Base-by-base conservation (phyloP, 2,329 filamentous ascomycete species). In the Sphaerulina musiva region DNA sequence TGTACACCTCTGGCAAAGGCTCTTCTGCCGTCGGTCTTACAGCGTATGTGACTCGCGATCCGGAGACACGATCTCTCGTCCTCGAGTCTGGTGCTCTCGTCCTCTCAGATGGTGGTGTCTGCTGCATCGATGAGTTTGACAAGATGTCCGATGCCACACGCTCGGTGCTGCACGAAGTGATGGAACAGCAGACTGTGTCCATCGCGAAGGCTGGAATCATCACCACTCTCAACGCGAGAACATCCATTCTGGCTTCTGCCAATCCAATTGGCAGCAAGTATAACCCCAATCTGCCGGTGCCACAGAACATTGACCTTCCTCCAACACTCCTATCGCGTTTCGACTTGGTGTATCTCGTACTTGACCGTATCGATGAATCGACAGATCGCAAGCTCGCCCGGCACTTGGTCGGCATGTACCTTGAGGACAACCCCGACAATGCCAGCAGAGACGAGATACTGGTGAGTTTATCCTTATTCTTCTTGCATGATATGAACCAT, bases 201-300 rank as follows among this genome's bases (percentile, higher is more conserved):
- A 87, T 89, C 62, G 85, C 85, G 26, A 89, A 89, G 70, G 85
- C 85, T 2, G 85, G 85, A 57, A 88, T 89, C 68, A 89, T 88
- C 66, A 88, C 85, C 1, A 98, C 93, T 0, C 77, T 98, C 57
- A 98, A 98, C 68, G 93, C 93, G 26, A 81, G 93, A 67, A 97
- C 93, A 1, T 95, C 88, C 60, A 96, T 98, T 67, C 82, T 98
- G 31, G 93, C 93, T 12, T 97, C 92, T 9, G 93, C 93, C 71
- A 98, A 98, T 69, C 93, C 93, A 1, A 97, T 98, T 62, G 93
- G 93, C 65, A 95, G 89, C 74, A 91, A 95, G 69, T 98, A 98
- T 76, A 97, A 98, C 72, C 87, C 89, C 2, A 92, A 95, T 66
- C 76, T 98, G 23, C 91, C 93, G 0, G 93, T 98, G 11, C 93